These are phyloP conservation scores for Chloris gayana DNA, from an alignment of 176 grass and related monocot genomes.

Conservation along the genomic window DNA sequence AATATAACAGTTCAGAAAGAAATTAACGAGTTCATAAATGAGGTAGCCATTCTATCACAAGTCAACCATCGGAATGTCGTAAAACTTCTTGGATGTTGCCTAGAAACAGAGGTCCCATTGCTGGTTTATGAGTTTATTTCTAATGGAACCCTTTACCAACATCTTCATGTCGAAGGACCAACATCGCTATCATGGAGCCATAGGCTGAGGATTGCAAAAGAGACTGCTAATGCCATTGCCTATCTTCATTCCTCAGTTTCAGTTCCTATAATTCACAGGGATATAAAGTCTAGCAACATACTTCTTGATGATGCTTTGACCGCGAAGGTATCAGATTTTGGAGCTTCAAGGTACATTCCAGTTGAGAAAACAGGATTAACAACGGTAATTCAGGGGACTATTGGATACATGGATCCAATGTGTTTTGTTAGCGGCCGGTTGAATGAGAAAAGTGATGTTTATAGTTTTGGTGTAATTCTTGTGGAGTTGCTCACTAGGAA, in stretches of 20 bases:
- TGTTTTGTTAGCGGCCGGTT: not conserved
- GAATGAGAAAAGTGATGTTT: not conserved
- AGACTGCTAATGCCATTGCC: slow-evolving; percentile 4
- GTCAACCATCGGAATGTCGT: not conserved
- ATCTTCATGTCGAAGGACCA: slow-evolving; percentile 1
- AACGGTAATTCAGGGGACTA: not conserved
- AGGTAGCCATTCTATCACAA: not conserved
- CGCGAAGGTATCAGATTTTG: not conserved
- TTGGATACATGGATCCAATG: not conserved
- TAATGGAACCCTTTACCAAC: not conserved
- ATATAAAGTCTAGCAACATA: slow-evolving; percentile 14
- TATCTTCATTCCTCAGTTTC: slow-evolving; percentile 16
- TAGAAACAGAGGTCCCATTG: slow-evolving; percentile 2
- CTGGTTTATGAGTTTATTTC: slow-evolving; percentile 1
- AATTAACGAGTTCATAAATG: slow-evolving; percentile 9
- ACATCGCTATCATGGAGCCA: not conserved
- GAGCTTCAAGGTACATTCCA: not conserved
- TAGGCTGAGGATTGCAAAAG: not conserved
- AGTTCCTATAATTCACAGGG: slow-evolving; percentile 25
- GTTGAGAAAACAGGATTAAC: not conserved
- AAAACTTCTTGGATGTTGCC: not conserved
- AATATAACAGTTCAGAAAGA: not conserved
- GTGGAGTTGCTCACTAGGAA: not conserved
- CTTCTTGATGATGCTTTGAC: slow-evolving; percentile 7
- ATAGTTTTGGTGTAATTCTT: not conserved